Percentiles rank a stretch among this genome's conserved stretches.
phyloP scores from a whole-genome alignment of 257 asterid genomes.

The Capsicum baccatum region DNA sequence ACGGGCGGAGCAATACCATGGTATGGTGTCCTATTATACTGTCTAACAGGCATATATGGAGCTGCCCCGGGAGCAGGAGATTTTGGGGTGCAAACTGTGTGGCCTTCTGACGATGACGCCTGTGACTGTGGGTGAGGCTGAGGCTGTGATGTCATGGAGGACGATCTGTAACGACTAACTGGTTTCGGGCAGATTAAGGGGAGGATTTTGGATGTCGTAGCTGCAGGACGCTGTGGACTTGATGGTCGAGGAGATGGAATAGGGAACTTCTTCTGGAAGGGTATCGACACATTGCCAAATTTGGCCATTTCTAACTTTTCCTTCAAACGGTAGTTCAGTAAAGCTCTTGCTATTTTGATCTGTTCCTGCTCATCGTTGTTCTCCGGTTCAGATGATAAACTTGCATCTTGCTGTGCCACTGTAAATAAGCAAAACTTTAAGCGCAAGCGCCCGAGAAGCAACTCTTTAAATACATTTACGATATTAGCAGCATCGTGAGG shows the following conservation, averaged over 20 bases:
- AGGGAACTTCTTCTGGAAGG: conserved; percentile 51
- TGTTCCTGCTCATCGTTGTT: conserved; percentile 79
- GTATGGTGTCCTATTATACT: conserved; percentile 49
- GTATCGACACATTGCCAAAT: conserved; percentile 38
- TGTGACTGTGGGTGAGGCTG: conserved; percentile 19
- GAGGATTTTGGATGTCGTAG: conserved; percentile 69
- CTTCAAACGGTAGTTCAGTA: conserved; percentile 61
- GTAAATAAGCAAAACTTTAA: conserved; percentile 27
- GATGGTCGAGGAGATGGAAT: conserved; percentile 56
- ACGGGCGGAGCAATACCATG: conserved; percentile 74
- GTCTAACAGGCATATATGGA: conserved; percentile 52
- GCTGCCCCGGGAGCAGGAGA: conserved; percentile 42
- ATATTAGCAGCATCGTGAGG: background rate
- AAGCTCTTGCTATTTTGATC: conserved; percentile 70
- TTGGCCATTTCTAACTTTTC: conserved; percentile 40
- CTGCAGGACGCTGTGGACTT: conserved; percentile 61
- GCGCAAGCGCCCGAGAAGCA: background rate
- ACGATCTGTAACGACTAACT: conserved; percentile 42
- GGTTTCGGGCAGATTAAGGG: conserved; percentile 59
- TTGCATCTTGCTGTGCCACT: conserved; percentile 74
- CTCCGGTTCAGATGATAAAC: conserved; percentile 57
- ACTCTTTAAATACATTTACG: background rate
- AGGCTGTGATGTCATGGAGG: conserved; percentile 20
- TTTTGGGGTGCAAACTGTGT: conserved; percentile 36
- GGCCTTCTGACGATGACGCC: conserved; percentile 46